Conservation (phyloP, 2,329 filamentous ascomycete species). For the Thelonectria olida region DNA sequence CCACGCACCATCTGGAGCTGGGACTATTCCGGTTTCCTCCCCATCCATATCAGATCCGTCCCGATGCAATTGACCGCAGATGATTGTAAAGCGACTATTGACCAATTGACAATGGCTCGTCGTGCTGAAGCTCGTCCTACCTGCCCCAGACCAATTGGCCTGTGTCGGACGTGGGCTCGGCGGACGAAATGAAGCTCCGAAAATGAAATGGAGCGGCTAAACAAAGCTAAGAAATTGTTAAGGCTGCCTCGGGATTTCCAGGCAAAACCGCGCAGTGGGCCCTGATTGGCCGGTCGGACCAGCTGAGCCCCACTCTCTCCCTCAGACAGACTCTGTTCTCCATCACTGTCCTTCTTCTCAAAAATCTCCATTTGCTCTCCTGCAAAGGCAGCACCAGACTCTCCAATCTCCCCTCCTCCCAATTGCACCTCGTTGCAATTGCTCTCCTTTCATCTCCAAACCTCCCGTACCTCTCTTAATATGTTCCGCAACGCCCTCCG, state of each 20-base stretch:
- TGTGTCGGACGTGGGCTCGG: conserved; percentile 30
- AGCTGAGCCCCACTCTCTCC: conserved; percentile 50
- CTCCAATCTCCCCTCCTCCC: conserved; percentile 68
- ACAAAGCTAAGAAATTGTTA: conserved; percentile 43
- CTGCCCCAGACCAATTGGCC: background rate
- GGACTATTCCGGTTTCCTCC: conserved; percentile 10
- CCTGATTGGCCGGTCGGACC: conserved; percentile 46
- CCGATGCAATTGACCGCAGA: conserved; percentile 29
- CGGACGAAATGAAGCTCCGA: conserved; percentile 35
- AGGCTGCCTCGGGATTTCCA: conserved; percentile 50
- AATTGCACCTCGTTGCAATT: conserved; percentile 72
- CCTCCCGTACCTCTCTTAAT: conserved; percentile 62
- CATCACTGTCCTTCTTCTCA: conserved; percentile 50
- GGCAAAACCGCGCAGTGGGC: conserved; percentile 49
- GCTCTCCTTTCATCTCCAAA: conserved; percentile 63
- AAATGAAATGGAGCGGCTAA: conserved; percentile 36
- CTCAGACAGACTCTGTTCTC: conserved; percentile 54
- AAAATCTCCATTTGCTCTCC: conserved; percentile 58
- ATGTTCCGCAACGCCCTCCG: conserved; percentile 99
- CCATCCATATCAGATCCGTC: conserved; percentile 10
- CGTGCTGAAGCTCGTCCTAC: background rate
- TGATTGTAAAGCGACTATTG: background rate
- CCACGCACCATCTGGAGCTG: background rate
- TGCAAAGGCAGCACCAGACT: conserved; percentile 59
- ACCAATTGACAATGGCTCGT: conserved; percentile 17